A percentile compares a stretch with the other conserved stretches of the same genome.
phyloP scores from a whole-genome alignment of 1,284 basidiomycete genomes.

The Ganoderma multipileum region DNA sequence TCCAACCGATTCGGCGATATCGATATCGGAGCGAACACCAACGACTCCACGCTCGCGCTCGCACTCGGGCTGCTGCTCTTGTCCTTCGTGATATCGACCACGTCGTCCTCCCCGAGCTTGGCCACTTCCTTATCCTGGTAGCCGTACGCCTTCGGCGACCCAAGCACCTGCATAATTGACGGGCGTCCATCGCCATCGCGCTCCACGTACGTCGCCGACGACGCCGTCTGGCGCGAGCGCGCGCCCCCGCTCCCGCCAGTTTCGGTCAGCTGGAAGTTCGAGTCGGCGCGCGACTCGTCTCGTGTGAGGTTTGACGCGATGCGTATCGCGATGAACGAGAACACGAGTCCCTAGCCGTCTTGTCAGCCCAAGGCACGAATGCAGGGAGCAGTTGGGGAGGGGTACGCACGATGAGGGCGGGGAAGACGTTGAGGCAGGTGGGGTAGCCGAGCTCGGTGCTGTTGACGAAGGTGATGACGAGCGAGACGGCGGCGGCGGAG shows the following conservation, averaged over 20 bases:
- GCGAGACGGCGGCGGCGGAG: slow-evolving; percentile 16
- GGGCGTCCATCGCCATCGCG: not conserved
- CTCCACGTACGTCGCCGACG: slow-evolving; percentile 6
- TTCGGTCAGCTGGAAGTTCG: slow-evolving; percentile 10
- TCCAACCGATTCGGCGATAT: not conserved
- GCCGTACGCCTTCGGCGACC: not conserved
- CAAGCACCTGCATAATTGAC: not conserved
- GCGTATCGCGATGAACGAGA: slow-evolving; percentile 21
- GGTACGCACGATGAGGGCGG: slow-evolving; percentile 15
- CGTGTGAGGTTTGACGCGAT: slow-evolving; percentile 10
- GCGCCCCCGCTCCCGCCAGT: not conserved
- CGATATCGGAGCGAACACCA: not conserved
- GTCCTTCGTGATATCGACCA: not conserved
- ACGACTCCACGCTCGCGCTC: not conserved
- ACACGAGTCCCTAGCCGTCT: slow-evolving; percentile 13
- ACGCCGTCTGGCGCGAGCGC: slow-evolving; percentile 4
- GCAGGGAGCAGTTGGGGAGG: not conserved
- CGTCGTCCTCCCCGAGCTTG: not conserved
- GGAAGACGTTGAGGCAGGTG: slow-evolving; percentile 18
- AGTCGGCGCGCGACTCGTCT: slow-evolving; percentile 11
- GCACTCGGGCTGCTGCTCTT: not conserved
- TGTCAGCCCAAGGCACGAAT: not conserved
- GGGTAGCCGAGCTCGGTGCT: slow-evolving; percentile 19
- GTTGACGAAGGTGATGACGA: slow-evolving; percentile 22
- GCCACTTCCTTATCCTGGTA: not conserved